Base-by-base conservation (phyloP, 495 filamentous ascomycete genomes). In the Xylaria venustula region DNA sequence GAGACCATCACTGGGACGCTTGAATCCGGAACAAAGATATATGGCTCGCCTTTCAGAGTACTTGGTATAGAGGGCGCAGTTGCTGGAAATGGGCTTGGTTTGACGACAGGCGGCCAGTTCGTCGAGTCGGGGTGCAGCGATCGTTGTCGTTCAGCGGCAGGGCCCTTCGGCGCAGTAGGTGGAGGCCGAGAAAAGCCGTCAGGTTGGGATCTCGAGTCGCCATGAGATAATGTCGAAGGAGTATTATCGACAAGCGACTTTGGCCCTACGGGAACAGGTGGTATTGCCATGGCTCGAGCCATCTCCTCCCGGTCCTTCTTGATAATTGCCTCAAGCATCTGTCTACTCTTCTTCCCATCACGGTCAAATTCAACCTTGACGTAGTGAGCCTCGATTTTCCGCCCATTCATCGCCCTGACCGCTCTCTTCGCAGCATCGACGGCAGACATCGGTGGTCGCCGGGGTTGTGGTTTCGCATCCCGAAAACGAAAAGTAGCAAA, bases 401-500 rank as follows among this genome's bases (percentile, higher is more conserved):
- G 77, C 60, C 79, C 87, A 76, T 83, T 87, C 79, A 83, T 88
- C 40, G 78, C 82, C 73, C 78, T 80, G 71, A 88, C 88, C 69
- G 94, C 94, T 47, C 83, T 83, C 69, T 84, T 88, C 1, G 95
- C 95, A 26, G 91, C 88, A 62, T 85, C 86, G 40, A 85, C 81
- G 11, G 91, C 94, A n/a, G 83, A 79, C 26, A 88, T 67, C 9
- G 81, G 64, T 72, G 84, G 68, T 71, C 80, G 73, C 19, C 64
- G 61, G 0, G 62, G 69, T 42, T 63, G 75, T 4, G 83, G 81
- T 57, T 75, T 79, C 20, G 81, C 84, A 64, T 97, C 93, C 68
- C 87, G 87, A 75, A 95, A 99, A 62, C 88, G 86, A 69, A 99
- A 88, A 17, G 89, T 89, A 53, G 91, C 95, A 66, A 99, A 89